phyloP scores from a whole-genome alignment of 1,139 yeast species.

The Saccharomyces hybrid region DNA sequence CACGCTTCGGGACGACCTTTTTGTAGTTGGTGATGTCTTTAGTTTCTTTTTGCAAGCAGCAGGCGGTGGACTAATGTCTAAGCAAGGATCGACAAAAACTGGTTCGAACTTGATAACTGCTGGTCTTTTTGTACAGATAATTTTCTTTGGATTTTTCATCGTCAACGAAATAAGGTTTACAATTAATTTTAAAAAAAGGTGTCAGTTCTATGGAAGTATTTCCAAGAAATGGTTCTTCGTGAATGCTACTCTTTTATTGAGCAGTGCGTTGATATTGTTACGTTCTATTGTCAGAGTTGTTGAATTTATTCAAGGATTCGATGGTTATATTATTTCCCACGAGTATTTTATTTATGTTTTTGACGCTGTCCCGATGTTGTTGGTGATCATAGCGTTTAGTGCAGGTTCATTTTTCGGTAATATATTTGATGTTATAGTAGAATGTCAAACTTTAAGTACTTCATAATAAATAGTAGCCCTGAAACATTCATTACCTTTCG shows the following conservation, averaged over 20 bases:
- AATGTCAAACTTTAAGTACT: background rate
- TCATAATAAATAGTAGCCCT: no score
- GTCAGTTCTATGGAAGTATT: conserved; percentile 2
- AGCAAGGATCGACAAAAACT: conserved; percentile 8
- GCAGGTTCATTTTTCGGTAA: background rate
- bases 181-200: conserved; percentile 9
- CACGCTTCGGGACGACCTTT: conserved; percentile 33
- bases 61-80: conserved; percentile 40
- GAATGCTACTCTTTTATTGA: conserved; percentile 25
- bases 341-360: conserved; percentile 37
- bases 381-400: conserved; percentile 10
- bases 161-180: conserved; percentile 21
- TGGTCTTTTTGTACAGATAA: conserved; percentile 36
- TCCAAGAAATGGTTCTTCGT: conserved; percentile 18
- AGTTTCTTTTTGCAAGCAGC: conserved; percentile 38
- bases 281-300: conserved; percentile 38
- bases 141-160: conserved; percentile 34
- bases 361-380: conserved; percentile 33
- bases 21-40: conserved; percentile 39
- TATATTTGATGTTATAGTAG: background rate
- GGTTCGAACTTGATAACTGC: conserved; percentile 30
- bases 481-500: no score
- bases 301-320: conserved; percentile 37
- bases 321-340: conserved; percentile 34
- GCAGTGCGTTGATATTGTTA: conserved; percentile 34